Conservation (phyloP, 805 yeast genomes). For the Metschnikowia chrysomelidarum region DNA sequence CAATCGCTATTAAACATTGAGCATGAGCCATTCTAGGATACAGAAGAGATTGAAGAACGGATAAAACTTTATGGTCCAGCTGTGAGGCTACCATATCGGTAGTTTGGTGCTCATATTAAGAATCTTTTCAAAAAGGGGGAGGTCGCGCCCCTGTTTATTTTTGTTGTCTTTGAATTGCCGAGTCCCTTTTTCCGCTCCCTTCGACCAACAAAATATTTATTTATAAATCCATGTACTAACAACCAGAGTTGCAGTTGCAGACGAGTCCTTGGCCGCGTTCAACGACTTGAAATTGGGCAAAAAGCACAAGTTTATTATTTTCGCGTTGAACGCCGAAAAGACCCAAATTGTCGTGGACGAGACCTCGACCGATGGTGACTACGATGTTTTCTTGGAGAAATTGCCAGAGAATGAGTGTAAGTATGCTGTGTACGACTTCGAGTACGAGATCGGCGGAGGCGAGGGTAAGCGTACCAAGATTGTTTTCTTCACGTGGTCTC, state of each 20-base stretch:
- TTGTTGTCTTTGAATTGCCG: too few species aligned
- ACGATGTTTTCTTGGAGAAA: constrained; percentile 82
- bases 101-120: too few species aligned
- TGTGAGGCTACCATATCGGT: too few species aligned
- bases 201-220: background rate
- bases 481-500: constrained; percentile 85
- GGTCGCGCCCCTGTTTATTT: too few species aligned
- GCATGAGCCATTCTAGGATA: too few species aligned
- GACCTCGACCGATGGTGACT: constrained; percentile 71
- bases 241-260: constrained; percentile 48
- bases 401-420: constrained; percentile 95
- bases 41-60: too few species aligned
- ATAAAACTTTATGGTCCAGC: too few species aligned
- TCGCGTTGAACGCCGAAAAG: constrained; percentile 75
- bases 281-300: constrained; percentile 94
- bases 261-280: constrained; percentile 91
- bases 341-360: constrained; percentile 89
- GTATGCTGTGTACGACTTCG: constrained; percentile 96
- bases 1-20: too few species aligned
- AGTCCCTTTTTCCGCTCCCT: background rate
- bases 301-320: constrained; percentile 81
- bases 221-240: constrained; percentile 1
- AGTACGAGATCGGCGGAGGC: constrained; percentile 82
- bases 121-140: too few species aligned
- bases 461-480: constrained; percentile 92